Percentiles rank a stretch among this genome's conserved stretches.
Conservation (phyloP, 768 basidiomycete species). For the Bullera alba region DNA sequence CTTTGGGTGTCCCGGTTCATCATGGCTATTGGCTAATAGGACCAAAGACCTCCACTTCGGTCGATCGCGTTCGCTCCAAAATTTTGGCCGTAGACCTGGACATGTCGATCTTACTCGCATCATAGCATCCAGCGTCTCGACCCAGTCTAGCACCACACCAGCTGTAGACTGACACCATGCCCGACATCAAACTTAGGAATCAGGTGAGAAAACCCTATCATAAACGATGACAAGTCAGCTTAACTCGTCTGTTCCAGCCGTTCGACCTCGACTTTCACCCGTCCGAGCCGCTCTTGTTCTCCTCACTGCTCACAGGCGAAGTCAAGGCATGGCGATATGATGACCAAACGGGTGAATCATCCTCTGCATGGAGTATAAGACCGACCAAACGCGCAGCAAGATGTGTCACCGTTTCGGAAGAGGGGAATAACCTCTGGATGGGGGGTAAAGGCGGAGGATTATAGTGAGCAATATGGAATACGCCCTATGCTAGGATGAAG, state of each 20-base stretch:
- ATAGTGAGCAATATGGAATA: constrained; percentile 59
- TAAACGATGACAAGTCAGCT: neutral
- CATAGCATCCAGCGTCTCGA: too few species aligned
- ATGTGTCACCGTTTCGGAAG: constrained; percentile 59
- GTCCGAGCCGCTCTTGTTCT: constrained; percentile 60
- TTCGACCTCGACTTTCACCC: constrained; percentile 91
- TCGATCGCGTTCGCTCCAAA: too few species aligned
- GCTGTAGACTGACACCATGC: too few species aligned
- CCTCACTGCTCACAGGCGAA: constrained; percentile 65
- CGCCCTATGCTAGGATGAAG: constrained; percentile 52
- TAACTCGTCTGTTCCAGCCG: constrained; percentile 56
- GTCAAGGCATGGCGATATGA: constrained; percentile 76
- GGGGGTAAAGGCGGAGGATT: constrained; percentile 75
- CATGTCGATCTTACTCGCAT: too few species aligned
- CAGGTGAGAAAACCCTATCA: constrained; percentile 25
- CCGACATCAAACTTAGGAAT: constrained; percentile 42
- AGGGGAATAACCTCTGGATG: constrained; percentile 65
- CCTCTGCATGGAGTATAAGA: constrained; percentile 54
- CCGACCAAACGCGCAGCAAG: constrained; percentile 81
- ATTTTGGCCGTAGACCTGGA: too few species aligned
- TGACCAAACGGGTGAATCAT: constrained; percentile 49
- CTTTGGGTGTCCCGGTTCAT: too few species aligned
- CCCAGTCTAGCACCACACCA: too few species aligned
- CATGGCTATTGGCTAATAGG: too few species aligned
- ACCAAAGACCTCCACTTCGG: too few species aligned